Evolutionary conservation across 768 basidiomycete genomes (phyloP).

Genomic region (Candolleomyces eurysporus): DNA sequence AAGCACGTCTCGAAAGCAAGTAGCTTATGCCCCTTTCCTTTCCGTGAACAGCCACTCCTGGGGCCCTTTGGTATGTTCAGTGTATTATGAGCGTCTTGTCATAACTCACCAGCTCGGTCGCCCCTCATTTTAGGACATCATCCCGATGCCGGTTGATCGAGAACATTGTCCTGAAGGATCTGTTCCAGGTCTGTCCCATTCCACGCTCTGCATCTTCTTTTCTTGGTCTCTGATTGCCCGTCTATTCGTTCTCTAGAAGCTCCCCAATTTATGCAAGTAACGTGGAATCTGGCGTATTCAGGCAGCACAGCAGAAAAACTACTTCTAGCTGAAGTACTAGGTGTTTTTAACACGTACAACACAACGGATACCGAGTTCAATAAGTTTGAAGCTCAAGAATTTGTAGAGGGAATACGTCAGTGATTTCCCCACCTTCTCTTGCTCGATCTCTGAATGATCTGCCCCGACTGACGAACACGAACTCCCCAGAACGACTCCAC

Average conservation of each 20-base stretch:
- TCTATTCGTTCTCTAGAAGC: background rate
- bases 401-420: background rate
- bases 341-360: background rate
- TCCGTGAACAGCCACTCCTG: constrained; percentile 16
- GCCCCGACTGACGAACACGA: background rate
- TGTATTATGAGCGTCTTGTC: background rate
- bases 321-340: background rate
- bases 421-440: background rate
- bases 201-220: background rate
- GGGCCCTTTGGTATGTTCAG: constrained; percentile 28
- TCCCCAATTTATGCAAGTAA: constrained; percentile 25
- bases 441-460: background rate
- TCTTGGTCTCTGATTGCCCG: background rate
- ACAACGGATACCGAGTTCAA: background rate
- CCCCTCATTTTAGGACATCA: constrained; percentile 24
- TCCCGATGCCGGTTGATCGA: constrained; percentile 30
- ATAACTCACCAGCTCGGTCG: background rate
- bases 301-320: constrained; percentile 22
- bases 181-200: background rate
- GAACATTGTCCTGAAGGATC: constrained; percentile 17
- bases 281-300: constrained; percentile 32
- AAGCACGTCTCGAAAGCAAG: constrained; percentile 21
- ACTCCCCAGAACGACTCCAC: background rate
- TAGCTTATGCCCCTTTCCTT: constrained; percentile 30
- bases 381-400: background rate